phyloP scores from a whole-genome alignment of 2,329 filamentous ascomycete genomes.

The Pseudogymnoascus sp. region DNA sequence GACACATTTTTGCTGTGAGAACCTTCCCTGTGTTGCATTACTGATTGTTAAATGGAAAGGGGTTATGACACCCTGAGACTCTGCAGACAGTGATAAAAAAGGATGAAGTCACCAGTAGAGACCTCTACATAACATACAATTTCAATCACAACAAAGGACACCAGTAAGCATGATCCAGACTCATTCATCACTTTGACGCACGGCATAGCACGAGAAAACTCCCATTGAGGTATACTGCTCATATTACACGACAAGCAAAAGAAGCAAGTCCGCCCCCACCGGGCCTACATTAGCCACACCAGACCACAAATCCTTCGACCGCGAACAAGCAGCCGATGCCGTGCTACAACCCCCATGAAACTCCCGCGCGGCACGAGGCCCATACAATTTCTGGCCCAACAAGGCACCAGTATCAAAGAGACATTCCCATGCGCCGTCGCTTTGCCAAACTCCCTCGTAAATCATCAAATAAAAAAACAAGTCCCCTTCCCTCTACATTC shows the following conservation, averaged over 20 bases:
- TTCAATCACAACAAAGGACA: not conserved
- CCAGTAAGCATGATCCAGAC: not conserved
- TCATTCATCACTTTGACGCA: not conserved
- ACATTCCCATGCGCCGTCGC: not conserved
- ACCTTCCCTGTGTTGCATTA: not conserved
- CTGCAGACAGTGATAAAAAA: not conserved
- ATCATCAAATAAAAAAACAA: slow-evolving; percentile 1
- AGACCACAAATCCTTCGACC: not conserved
- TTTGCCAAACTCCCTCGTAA: slow-evolving; percentile 3
- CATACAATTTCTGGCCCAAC: not conserved
- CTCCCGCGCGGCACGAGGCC: not conserved
- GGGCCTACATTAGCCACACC: slow-evolving; percentile 3
- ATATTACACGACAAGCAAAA: slow-evolving; percentile 8
- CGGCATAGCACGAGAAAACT: not conserved
- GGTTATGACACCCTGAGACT: not conserved
- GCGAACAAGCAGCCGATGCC: not conserved
- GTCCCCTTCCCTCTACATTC: not conserved
- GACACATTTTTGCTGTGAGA: not conserved
- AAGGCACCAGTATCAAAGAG: not conserved
- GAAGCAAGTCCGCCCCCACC: not conserved
- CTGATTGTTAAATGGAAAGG: not conserved
- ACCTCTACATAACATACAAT: not conserved
- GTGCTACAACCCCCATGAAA: not conserved
- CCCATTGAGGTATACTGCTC: slow-evolving; percentile 6
- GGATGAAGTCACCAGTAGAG: not conserved